Evolutionary conservation across 2,329 filamentous ascomycete genomes (phyloP), one percentile per base, ranked within the genome.

Genomic region (Colletotrichum phormii): DNA sequence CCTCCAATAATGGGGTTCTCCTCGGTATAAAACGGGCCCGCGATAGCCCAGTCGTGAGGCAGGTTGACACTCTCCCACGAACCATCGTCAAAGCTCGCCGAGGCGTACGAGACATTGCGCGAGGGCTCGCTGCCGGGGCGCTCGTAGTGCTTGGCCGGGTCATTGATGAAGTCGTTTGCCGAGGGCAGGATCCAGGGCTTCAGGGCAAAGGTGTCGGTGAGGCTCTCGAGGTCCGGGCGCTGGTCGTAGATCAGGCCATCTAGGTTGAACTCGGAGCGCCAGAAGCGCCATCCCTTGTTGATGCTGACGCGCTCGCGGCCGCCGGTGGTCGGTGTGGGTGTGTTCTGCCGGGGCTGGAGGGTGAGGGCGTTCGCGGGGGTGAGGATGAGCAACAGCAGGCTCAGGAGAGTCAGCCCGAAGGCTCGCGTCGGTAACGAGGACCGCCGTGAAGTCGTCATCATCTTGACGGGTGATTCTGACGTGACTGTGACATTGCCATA

Each of bases 31-130:
- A 88, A 88, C 1, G 85, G 84, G 0, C 85, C 85, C 13, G 80
- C 80, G 74, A 87, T 84, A 24, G 86, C 85, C 86, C 85, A 88
- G 75, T 88, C 86, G 74, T 88, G 86, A 0, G 86, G 86, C 7
- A 88, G 77, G 9, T 79, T 78, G 22, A 87, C 77, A 3, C 75
- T 62, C 51, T 86, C 80, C 86, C 85, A 88, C 0, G 74, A 54
- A 12, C 71, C 78, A 67, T 87, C 86, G 63, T 86, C 79, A 65
- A 84, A 85, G 4, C 58, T 71, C 0, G 59, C 54, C 33, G 82
- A 77, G 0, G 80, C 79, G 67, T 79, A 85, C 15, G 75, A 71
- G 24, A 84, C 74, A 46, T 80, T 78, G 42, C 74, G 76, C 2
- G 75, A 77, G 1, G 80, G 81, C 4, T 79, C 77, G 5, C 75